Percentiles rank a stretch among this genome's conserved stretches.
These are phyloP conservation scores for Suillus luteus DNA, from an alignment of 768 basidiomycete genomes.

Conservation along the genomic window DNA sequence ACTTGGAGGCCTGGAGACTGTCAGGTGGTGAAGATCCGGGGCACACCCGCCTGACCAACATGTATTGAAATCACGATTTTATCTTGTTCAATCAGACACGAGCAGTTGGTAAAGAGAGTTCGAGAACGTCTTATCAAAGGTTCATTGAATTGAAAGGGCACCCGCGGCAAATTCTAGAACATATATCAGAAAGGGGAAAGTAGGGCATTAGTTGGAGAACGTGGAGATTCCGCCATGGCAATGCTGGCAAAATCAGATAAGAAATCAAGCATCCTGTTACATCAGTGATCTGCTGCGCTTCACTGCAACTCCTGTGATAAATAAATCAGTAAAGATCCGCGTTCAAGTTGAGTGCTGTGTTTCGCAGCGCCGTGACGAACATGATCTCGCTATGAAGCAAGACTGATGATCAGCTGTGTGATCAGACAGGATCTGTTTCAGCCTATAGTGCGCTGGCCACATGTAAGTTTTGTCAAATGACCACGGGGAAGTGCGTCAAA, in stretches of 20 bases:
- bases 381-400: neutral
- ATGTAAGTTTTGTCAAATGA: slow-evolving; percentile 3
- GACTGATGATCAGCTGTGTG: neutral
- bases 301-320: neutral
- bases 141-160: neutral
- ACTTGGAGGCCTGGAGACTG: neutral
- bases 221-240: neutral
- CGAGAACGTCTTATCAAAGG: neutral
- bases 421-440: neutral
- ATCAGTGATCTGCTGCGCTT: neutral
- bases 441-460: neutral
- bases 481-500: slow-evolving; percentile 3
- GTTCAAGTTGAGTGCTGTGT: neutral
- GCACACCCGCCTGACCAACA: neutral
- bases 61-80: neutral
- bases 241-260: neutral
- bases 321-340: slow-evolving; percentile 3
- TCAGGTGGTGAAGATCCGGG: neutral
- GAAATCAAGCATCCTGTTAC: neutral
- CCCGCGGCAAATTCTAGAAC: neutral
- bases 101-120: neutral
- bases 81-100: neutral
- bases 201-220: neutral
- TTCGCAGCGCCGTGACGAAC: neutral
- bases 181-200: neutral